Base-by-base conservation (phyloP, 2,329 filamentous ascomycete species). In the Fusarium penzigii region DNA sequence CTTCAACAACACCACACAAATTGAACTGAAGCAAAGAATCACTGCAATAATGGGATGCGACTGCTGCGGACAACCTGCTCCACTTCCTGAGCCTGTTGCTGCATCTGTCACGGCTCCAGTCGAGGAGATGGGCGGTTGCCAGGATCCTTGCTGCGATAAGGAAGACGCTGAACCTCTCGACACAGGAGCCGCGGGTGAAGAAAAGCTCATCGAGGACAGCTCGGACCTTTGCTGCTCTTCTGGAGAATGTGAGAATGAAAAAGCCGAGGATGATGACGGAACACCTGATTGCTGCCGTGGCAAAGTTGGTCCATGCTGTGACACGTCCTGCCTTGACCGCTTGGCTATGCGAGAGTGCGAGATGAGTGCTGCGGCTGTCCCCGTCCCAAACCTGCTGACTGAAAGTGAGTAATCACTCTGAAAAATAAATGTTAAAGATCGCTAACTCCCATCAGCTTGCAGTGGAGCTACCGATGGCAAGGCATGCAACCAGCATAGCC, bases 261-360 rank as follows among this genome's bases (percentile, higher is more conserved):
- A 36, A 39, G 17, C 8, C 12, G 41, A 55, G 8, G 17, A 39
- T 6, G 34, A 36, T 11, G 14, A 25, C 14, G 53, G 42, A 17
- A 43, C 42, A 9, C 58, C 57, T 11, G 61, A 63, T 42, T 80
- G 78, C 65, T 80, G 78, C 58, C 67, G 71, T 39, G 73, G 66
- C 14, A 76, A 75, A 53, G 5, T 51, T 1, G 55, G 57, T 3
- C 73, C 75, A 5, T 78, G 75, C 62, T 78, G 76, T 52, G 71
- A 77, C 51, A 53, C 56, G 8, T 68, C 72, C 32, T 78, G 75
- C 55, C 65, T 79, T 46, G 72, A 75, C 42, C 72, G 74, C 17
- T 55, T 80, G 7, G 77, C 77, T 6, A 52, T 76, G 20, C 72
- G 73, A 3, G 75, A 73, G 52, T 78, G 74, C 55, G 50, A 65